Evolutionary conservation across 495 filamentous ascomycete species (phyloP).

Genomic region (Aspergillus coremiiformis): DNA sequence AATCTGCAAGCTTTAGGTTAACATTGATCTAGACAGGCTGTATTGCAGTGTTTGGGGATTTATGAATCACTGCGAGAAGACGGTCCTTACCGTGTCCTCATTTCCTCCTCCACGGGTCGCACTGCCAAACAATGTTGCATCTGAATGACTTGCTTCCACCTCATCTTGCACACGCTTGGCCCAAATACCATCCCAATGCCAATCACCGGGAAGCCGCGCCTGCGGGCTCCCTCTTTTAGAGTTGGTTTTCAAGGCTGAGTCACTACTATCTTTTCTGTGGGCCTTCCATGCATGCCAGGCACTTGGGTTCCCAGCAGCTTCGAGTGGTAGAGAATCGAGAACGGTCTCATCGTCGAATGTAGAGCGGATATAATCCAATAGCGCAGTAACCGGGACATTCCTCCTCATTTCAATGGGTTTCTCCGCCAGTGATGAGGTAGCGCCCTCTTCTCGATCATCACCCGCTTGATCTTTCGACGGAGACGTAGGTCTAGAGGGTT

Average conservation of each 20-base stretch:
- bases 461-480: slow-evolving; percentile 5
- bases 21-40: not conserved
- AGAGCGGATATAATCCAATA: slow-evolving; percentile 73
- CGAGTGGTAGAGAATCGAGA: slow-evolving; percentile 69
- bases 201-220: slow-evolving; percentile 63
- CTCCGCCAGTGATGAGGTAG: slow-evolving; percentile 13
- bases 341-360: slow-evolving; percentile 70
- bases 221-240: slow-evolving; percentile 31
- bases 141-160: slow-evolving; percentile 66
- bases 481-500: not conserved
- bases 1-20: slow-evolving; percentile 42
- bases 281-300: slow-evolving; percentile 88
- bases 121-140: slow-evolving; percentile 66
- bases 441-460: slow-evolving; percentile 1
- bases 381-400: slow-evolving; percentile 28
- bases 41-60: not conserved
- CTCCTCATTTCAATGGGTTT: slow-evolving; percentile 18
- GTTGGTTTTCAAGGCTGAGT: slow-evolving; percentile 3
- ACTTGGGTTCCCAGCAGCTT: slow-evolving; percentile 76
- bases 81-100: slow-evolving; percentile 55
- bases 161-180: slow-evolving; percentile 71
- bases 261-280: slow-evolving; percentile 39
- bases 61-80: not conserved
- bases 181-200: slow-evolving; percentile 98
- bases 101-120: slow-evolving; percentile 43